These are phyloP conservation scores for Eucalyptus viminalis DNA, from an alignment of 345 rosid species.

Conservation along the genomic window DNA sequence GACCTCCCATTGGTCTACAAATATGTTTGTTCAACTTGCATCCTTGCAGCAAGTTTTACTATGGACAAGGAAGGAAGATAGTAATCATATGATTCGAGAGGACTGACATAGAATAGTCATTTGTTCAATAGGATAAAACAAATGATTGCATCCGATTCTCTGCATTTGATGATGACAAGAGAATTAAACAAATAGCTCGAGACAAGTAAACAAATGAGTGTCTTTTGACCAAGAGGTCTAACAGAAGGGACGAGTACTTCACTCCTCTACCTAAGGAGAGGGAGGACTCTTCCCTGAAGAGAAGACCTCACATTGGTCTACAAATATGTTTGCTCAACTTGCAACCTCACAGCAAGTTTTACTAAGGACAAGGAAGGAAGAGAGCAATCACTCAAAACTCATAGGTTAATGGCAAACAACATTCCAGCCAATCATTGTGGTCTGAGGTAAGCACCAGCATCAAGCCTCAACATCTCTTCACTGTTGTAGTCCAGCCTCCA, in stretches of 20 bases:
- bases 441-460: not conserved
- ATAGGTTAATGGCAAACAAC: not conserved
- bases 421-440: not conserved
- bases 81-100: no score
- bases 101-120: no score
- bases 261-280: no score
- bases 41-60: no score
- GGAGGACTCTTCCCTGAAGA: no score
- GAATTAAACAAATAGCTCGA: not conserved
- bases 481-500: not conserved
- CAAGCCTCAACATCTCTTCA: not conserved
- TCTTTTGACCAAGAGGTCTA: not conserved
- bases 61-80: no score
- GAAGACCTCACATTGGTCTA: not conserved
- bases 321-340: not conserved
- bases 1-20: no score
- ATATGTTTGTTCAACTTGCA: no score
- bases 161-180: not conserved
- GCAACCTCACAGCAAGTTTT: not conserved
- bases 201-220: not conserved
- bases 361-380: not conserved
- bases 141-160: no score
- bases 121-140: no score
- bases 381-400: not conserved
- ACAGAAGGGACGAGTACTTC: no score